Evolutionary conservation across 2,329 filamentous ascomycete species (phyloP), one percentile per base, ranked within the genome.

Genomic region (Trichoderma simmonsii): DNA sequence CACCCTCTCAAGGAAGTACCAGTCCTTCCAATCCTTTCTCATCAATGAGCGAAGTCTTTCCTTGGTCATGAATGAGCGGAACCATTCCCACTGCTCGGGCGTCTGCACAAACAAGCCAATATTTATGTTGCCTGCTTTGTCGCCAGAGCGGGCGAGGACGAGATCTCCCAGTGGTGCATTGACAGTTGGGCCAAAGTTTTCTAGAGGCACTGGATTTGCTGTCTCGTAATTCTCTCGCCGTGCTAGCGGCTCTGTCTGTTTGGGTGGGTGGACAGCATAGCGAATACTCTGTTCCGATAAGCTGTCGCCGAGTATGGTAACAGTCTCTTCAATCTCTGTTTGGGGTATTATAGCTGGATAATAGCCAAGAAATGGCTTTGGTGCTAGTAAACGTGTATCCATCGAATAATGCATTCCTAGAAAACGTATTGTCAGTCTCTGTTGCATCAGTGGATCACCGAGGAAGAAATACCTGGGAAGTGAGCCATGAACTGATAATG

Each of bases 21-120:
- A 72, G 9, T 75, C 74, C 6, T 71, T 32, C 75, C 75, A 80
- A 70, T 83, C 81, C 21, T 80, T 77, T 4, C 79, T 80, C 69
- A 83, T 77, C 28, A 84, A 74, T 24, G 75, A 76, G 32, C 79
- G 76, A 63, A 87, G 75, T 34, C 78, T 81, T 1, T 78, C 77
- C 7, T 77, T 75, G 0, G 81, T 85, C 77, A 87, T 79, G 36
- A 85, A 77, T 4, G 76, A 76, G 30, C 83, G 80, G 15, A 86
- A 76, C 84, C 84, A 85, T 18, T 83, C 79, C 77, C 81, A 86
- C 75, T 85, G 83, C 69, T 84, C 81, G 1, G 75, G 74, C 39
- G 80, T 77, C n/a, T 81, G 78, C 5, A 85, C 83, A 75, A 84
- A 88, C 66, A 86, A 78, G 4, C 84, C 84, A 21, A 85, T 77